These are phyloP conservation scores for Polytrichum formosum DNA, from an alignment of 225 moss, liverwort and hornwort genomes.

Conservation along the genomic window DNA sequence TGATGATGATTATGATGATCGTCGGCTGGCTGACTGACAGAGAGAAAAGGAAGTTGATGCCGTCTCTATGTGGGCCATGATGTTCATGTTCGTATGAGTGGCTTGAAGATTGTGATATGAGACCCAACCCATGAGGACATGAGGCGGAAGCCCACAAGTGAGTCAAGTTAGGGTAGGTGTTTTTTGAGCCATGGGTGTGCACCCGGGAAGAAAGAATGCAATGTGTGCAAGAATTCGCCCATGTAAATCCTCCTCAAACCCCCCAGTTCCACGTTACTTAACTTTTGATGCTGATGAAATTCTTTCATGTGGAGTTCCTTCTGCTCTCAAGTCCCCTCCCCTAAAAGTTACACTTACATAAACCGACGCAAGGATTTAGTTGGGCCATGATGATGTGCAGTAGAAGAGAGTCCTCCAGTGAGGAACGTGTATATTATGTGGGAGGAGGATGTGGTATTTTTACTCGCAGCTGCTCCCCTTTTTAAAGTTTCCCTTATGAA, in stretches of 20 bases:
- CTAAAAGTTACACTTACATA: constrained; percentile 19
- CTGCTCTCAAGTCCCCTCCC: constrained; percentile 14
- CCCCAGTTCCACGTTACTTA: constrained; percentile 14
- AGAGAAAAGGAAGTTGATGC: constrained; percentile 5
- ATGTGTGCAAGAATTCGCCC: constrained; percentile 13
- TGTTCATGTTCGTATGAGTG: constrained; percentile 42
- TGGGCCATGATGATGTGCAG: constrained; percentile 37
- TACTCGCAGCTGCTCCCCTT: constrained; percentile 31
- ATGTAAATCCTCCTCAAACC: constrained; percentile 20
- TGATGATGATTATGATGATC: neutral
- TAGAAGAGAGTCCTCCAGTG: constrained; percentile 38
- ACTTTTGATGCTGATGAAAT: constrained; percentile 14
- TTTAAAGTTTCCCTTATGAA: constrained; percentile 31
- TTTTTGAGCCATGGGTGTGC: constrained; percentile 31
- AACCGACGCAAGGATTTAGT: constrained; percentile 11
- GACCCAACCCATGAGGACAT: constrained; percentile 32
- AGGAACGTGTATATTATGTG: constrained; percentile 50
- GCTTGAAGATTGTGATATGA: constrained; percentile 29
- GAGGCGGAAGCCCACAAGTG: constrained; percentile 31
- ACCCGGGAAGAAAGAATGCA: constrained; percentile 29
- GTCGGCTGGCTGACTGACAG: constrained; percentile 15
- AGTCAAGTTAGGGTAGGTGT: constrained; percentile 27
- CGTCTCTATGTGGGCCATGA: constrained; percentile 24
- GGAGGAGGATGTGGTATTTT: constrained; percentile 19
- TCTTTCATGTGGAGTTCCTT: constrained; percentile 30